Conservation (phyloP, 2,329 filamentous ascomycete genomes). For the Rutstroemia sydowiana region DNA sequence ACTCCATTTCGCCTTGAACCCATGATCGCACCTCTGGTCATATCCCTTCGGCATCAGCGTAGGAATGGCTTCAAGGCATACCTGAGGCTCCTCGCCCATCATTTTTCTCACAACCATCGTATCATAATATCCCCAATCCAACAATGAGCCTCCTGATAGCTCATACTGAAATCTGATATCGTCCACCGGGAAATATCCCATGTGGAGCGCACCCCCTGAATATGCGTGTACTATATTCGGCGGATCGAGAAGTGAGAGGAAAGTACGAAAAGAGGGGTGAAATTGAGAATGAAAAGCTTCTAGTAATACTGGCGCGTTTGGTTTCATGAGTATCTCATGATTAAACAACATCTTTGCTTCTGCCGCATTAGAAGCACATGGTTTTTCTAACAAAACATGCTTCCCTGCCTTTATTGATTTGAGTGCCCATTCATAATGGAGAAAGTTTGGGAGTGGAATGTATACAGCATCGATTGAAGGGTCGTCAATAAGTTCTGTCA, state of each 20-base stretch:
- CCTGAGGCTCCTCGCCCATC: conserved; percentile 34
- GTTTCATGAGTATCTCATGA: conserved; percentile 2
- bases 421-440: conserved; percentile 41
- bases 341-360: conserved; percentile 41
- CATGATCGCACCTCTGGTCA: conserved; percentile 31
- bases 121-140: conserved; percentile 37
- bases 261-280: conserved; percentile 40
- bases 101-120: conserved; percentile 34
- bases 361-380: conserved; percentile 37
- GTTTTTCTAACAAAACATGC: conserved; percentile 50
- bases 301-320: conserved; percentile 37
- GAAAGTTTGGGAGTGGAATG: conserved; percentile 39
- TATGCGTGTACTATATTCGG: conserved; percentile 33
- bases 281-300: conserved; percentile 48
- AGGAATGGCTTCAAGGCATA: conserved; percentile 32
- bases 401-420: conserved; percentile 42
- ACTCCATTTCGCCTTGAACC: conserved; percentile 32
- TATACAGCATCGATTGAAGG: conserved; percentile 42
- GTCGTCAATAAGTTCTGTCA: conserved; percentile 33
- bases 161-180: conserved; percentile 39
- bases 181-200: conserved; percentile 28
- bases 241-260: conserved; percentile 34
- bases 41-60: conserved; percentile 24
- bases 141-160: conserved; percentile 28
- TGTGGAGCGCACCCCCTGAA: conserved; percentile 28